These are phyloP conservation scores for Eucalyptus globulus DNA, from an alignment of 345 rosid genomes.

Conservation along the genomic window DNA sequence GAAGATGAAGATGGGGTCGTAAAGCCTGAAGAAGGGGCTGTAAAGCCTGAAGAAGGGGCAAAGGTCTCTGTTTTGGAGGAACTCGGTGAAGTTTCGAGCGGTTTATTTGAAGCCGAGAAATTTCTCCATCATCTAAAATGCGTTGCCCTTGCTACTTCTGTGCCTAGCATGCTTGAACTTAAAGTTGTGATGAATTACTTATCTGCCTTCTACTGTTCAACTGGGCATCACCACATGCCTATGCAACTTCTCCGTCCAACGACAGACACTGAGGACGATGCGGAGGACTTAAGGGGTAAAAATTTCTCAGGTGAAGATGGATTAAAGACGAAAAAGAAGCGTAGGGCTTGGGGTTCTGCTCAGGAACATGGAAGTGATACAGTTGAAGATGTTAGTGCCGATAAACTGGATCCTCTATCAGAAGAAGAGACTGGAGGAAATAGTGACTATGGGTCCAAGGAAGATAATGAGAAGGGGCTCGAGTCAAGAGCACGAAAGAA, in stretches of 20 bases:
- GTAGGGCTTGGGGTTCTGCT: background rate
- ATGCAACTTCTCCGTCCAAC: conserved; percentile 20
- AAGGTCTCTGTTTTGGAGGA: background rate
- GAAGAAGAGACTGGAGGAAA: background rate
- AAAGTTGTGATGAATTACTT: conserved; percentile 25
- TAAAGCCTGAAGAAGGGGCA: background rate
- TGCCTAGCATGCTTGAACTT: conserved; percentile 36
- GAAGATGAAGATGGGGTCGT: background rate
- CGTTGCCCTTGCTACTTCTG: conserved; percentile 25
- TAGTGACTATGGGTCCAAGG: background rate
- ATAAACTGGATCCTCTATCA: background rate
- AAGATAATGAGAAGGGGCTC: conserved; percentile 9
- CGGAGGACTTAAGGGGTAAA: background rate
- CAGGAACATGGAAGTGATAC: background rate
- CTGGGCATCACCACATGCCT: conserved; percentile 46
- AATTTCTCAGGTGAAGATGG: background rate
- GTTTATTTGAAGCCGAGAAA: conserved; percentile 33
- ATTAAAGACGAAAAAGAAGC: conserved; percentile 18
- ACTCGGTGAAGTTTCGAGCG: conserved; percentile 20
- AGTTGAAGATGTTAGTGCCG: conserved; percentile 5
- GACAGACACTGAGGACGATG: conserved; percentile 4
- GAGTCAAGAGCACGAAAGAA: conserved; percentile 50
- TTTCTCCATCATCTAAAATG: conserved; percentile 43
- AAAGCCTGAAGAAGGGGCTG: background rate
- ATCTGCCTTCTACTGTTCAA: conserved; percentile 42